phyloP scores from a whole-genome alignment of 2,329 filamentous ascomycete species.

The Biscogniauxia mediterranea region DNA sequence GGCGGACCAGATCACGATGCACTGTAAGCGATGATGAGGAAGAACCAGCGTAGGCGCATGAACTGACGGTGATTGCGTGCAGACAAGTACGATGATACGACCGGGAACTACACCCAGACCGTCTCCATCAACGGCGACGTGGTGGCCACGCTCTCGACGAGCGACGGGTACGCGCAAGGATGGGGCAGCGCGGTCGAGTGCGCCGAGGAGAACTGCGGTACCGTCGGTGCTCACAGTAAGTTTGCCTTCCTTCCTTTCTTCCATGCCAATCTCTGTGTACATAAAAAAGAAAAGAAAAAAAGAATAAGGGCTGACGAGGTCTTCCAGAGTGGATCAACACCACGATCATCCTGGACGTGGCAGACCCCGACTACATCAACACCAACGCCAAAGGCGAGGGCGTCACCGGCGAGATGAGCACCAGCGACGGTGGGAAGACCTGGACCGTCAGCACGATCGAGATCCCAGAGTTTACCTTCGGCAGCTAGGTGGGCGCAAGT shows the following conservation, averaged over 20 bases:
- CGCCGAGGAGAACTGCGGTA: slow-evolving; percentile 38
- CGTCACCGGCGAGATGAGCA: slow-evolving; percentile 41
- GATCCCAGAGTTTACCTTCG: slow-evolving; percentile 31
- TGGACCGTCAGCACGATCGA: slow-evolving; percentile 41
- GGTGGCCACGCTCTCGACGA: slow-evolving; percentile 19
- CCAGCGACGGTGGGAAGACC: slow-evolving; percentile 40
- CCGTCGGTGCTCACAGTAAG: slow-evolving; percentile 37
- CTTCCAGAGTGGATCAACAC: slow-evolving; percentile 38
- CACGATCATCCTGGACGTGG: slow-evolving; percentile 28
- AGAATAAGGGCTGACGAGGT: too few species aligned
- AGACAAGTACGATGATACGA: slow-evolving; percentile 18
- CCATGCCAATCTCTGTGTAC: not conserved
- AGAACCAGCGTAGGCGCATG: not conserved
- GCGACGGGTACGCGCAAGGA: slow-evolving; percentile 14
- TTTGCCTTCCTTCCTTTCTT: not conserved
- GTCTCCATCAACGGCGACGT: slow-evolving; percentile 15
- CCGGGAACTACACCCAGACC: slow-evolving; percentile 20
- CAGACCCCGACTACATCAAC: slow-evolving; percentile 38
- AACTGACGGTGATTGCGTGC: not conserved
- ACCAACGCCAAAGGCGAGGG: slow-evolving; percentile 37
- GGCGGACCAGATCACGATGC: slow-evolving; percentile 39
- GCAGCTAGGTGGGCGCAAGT: not conserved
- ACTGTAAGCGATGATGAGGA: slow-evolving; percentile 28
- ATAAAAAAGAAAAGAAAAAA: not conserved
- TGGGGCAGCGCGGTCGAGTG: slow-evolving; percentile 34